phyloP scores from a whole-genome alignment of 306 rosid genomes.

The Prunus campanulata region DNA sequence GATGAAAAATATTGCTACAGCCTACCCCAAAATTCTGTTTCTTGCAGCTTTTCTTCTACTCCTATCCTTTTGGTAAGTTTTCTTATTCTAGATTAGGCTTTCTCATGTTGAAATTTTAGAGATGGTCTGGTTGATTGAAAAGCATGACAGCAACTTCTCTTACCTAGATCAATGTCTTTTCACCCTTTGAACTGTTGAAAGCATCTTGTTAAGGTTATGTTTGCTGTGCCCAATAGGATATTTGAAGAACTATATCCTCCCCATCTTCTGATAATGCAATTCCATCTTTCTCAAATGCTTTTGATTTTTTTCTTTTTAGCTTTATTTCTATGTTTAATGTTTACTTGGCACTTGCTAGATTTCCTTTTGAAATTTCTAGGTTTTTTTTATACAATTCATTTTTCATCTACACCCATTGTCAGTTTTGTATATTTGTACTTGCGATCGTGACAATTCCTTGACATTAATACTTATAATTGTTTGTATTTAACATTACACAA shows the following conservation, averaged over 20 bases:
- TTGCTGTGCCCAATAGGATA: background rate
- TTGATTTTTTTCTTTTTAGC: background rate
- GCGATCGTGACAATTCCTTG: background rate
- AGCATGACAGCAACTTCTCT: background rate
- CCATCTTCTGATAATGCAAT: background rate
- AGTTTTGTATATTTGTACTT: too few species aligned
- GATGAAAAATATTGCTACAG: conserved; percentile 43
- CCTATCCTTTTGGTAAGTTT: conserved; percentile 69
- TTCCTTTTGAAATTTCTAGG: background rate
- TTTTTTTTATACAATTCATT: too few species aligned
- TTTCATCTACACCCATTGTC: background rate
- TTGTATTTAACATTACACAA: background rate
- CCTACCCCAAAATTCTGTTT: conserved; percentile 59
- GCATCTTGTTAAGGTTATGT: background rate
- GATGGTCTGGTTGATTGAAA: background rate
- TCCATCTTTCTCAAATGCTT: background rate
- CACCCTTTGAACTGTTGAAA: background rate
- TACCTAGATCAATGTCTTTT: background rate
- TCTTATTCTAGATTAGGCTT: background rate
- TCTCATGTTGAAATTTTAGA: background rate
- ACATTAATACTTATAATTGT: background rate
- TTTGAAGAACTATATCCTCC: background rate
- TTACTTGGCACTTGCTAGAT: background rate
- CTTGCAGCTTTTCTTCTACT: conserved; percentile 65
- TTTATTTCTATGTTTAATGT: background rate